A percentile compares a stretch with the other conserved stretches of the same genome.
Evolutionary conservation across 2,329 filamentous ascomycete genomes (phyloP).

Genomic region (Chalaropsis ovoidea): DNA sequence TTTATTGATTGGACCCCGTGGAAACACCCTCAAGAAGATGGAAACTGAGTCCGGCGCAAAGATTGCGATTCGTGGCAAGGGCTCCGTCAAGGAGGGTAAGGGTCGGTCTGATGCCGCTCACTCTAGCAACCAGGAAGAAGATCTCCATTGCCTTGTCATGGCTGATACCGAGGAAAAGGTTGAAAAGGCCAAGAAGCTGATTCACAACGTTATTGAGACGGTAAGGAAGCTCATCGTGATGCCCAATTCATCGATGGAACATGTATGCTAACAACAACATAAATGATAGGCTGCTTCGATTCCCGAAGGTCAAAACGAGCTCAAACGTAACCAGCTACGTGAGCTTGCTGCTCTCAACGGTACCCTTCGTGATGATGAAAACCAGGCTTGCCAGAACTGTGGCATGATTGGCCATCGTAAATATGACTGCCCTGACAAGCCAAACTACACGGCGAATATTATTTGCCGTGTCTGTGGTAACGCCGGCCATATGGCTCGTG

Average conservation of each 20-base stretch:
- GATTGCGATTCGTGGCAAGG: slow-evolving; percentile 98
- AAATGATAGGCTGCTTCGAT: slow-evolving; percentile 83
- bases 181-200: slow-evolving; percentile 96
- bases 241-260: no score
- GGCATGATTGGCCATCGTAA: slow-evolving; percentile 98
- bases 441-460: slow-evolving; percentile 98
- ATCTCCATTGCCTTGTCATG: slow-evolving; percentile 98
- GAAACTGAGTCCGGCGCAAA: slow-evolving; percentile 94
- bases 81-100: slow-evolving; percentile 99
- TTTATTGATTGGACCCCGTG: slow-evolving; percentile 99
- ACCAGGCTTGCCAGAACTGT: slow-evolving; percentile 98
- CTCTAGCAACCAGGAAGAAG: slow-evolving; percentile 99
- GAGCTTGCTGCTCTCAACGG: slow-evolving; percentile 97
- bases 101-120: slow-evolving; percentile 97
- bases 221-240: slow-evolving; percentile 46
- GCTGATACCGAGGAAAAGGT: slow-evolving; percentile 99
- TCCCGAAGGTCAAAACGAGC: slow-evolving; percentile 94
- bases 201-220: slow-evolving; percentile 97
- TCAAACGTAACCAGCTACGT: slow-evolving; percentile 96
- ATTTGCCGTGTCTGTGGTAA: slow-evolving; percentile 98
- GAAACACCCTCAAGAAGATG: slow-evolving; percentile 99
- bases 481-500: slow-evolving; percentile 93
- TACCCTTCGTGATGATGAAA: slow-evolving; percentile 96
- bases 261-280: not conserved
- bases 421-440: slow-evolving; percentile 94